These are phyloP conservation scores for Citrullus mucosospermus DNA, from an alignment of 306 rosid genomes.

Conservation along the genomic window DNA sequence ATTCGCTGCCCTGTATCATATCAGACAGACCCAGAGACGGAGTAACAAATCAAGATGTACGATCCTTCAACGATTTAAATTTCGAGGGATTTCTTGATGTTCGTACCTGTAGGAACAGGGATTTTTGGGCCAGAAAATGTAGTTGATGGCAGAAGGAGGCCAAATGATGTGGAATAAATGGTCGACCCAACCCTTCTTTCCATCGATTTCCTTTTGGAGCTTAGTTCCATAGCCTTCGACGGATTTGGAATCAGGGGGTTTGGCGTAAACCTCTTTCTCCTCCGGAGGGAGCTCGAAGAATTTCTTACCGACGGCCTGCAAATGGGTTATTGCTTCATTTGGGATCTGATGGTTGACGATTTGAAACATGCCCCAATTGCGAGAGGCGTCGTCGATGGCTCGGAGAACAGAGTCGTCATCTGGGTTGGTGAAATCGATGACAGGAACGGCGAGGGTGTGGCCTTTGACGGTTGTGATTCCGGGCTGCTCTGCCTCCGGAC, in stretches of 20 bases:
- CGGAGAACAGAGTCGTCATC: slow-evolving; percentile 14
- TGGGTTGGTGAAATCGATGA: slow-evolving; percentile 30
- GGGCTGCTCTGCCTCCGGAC: slow-evolving; percentile 49
- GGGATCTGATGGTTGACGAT: slow-evolving; percentile 67
- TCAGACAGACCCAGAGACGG: background rate
- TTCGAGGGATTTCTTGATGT: too few relatives aligned
- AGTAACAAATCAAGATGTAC: background rate
- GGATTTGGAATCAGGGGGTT: slow-evolving; percentile 20
- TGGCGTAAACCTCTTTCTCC: slow-evolving; percentile 48
- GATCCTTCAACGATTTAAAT: too few relatives aligned
- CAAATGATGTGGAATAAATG: slow-evolving; percentile 58
- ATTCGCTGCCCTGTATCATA: slow-evolving; percentile 30
- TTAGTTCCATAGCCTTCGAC: slow-evolving; percentile 56
- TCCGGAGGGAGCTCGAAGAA: slow-evolving; percentile 49
- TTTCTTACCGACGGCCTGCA: slow-evolving; percentile 44
- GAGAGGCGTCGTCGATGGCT: slow-evolving; percentile 28
- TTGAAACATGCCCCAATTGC: slow-evolving; percentile 67
- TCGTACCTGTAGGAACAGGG: slow-evolving; percentile 63
- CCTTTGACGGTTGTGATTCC: slow-evolving; percentile 55
- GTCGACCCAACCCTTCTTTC: slow-evolving; percentile 69
- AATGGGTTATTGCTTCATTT: slow-evolving; percentile 18
- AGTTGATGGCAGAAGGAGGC: slow-evolving; percentile 47
- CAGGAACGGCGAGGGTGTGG: slow-evolving; percentile 34
- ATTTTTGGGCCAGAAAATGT: slow-evolving; percentile 51
- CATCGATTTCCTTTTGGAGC: slow-evolving; percentile 45